These are phyloP conservation scores for Diplogelasinospora grovesii DNA, from an alignment of 495 filamentous ascomycete species.

Conservation along the genomic window DNA sequence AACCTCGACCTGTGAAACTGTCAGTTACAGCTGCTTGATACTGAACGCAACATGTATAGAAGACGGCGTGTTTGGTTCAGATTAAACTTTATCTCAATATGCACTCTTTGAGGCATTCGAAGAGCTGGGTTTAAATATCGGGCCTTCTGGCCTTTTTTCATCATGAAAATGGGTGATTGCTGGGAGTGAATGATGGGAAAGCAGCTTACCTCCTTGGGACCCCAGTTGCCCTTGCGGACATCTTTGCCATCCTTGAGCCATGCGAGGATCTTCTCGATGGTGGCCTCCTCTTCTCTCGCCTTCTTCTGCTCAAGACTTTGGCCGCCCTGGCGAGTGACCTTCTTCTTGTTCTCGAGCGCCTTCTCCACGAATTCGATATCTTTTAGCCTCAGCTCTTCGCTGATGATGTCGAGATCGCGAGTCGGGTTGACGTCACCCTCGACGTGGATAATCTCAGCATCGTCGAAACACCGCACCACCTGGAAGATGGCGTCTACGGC, in stretches of 20 bases:
- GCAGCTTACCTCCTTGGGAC: slow-evolving; percentile 83
- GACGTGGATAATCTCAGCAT: slow-evolving; percentile 99
- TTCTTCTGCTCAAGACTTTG: slow-evolving; percentile 99
- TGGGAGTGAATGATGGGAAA: slow-evolving; percentile 5
- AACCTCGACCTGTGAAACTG: slow-evolving; percentile 69
- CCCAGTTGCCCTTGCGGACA: slow-evolving; percentile 84
- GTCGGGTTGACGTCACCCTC: slow-evolving; percentile 96
- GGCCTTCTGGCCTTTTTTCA: slow-evolving; percentile 96
- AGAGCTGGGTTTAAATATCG: slow-evolving; percentile 98
- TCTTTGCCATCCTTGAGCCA: slow-evolving; percentile 83
- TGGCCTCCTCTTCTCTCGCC: slow-evolving; percentile 88
- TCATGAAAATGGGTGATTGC: slow-evolving; percentile 65
- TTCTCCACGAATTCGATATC: slow-evolving; percentile 99
- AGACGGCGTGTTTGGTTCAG: slow-evolving; percentile 38
- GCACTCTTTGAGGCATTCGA: slow-evolving; percentile 78
- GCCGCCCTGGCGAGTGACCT: slow-evolving; percentile 88
- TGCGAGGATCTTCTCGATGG: slow-evolving; percentile 77
- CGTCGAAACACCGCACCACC: slow-evolving; percentile 97
- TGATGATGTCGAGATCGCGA: slow-evolving; percentile 93
- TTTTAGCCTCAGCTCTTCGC: slow-evolving; percentile 92
- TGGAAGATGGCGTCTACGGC: slow-evolving; percentile 99
- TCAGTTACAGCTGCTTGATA: slow-evolving; percentile 23
- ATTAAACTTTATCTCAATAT: slow-evolving; percentile 69
- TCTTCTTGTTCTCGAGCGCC: slow-evolving; percentile 78
- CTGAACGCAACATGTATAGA: slow-evolving; percentile 17